Percentiles rank a stretch among this genome's conserved stretches.
Evolutionary conservation across 768 basidiomycete species (phyloP).

Genomic region (Boletus bicolor): DNA sequence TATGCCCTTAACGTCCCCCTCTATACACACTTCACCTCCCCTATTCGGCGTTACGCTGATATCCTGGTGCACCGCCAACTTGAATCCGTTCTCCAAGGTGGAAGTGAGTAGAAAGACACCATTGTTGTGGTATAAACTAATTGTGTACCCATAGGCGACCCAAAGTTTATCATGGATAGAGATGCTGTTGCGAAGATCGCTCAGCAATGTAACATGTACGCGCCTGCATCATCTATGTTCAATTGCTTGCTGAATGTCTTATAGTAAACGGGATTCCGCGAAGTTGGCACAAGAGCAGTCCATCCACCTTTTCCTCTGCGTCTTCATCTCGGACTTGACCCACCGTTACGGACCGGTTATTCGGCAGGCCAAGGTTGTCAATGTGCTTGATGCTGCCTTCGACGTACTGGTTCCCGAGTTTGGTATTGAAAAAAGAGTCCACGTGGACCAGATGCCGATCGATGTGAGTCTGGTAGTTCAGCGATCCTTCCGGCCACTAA

Average conservation of each 20-base stretch:
- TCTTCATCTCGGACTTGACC: conserved; percentile 91
- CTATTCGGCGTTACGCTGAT: conserved; percentile 91
- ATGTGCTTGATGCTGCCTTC: conserved; percentile 96
- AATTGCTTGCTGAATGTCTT: conserved; percentile 6
- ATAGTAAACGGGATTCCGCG: conserved; percentile 88
- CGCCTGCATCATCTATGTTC: conserved; percentile 7
- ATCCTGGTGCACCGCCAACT: conserved; percentile 95
- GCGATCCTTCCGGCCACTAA: conserved; percentile 14
- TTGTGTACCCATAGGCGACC: conserved; percentile 45
- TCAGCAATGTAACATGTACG: conserved; percentile 96
- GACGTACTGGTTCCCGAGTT: conserved; percentile 96
- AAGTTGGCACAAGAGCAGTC: conserved; percentile 94
- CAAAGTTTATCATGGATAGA: conserved; percentile 95
- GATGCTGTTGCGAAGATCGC: conserved; percentile 97
- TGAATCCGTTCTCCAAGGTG: conserved; percentile 78
- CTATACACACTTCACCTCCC: conserved; percentile 92
- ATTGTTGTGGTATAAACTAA: conserved; percentile 1
- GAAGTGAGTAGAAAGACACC: conserved; percentile 41
- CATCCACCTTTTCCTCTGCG: conserved; percentile 90
- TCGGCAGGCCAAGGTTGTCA: conserved; percentile 91
- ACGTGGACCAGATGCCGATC: conserved; percentile 98
- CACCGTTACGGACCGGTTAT: conserved; percentile 93
- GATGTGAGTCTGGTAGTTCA: conserved; percentile 54
- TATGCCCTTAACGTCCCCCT: conserved; percentile 87
- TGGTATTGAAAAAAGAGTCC: conserved; percentile 98